A percentile compares a stretch with the other conserved stretches of the same genome.
phyloP scores from a whole-genome alignment of 495 filamentous ascomycete genomes.

The Penicillium desertorum region DNA sequence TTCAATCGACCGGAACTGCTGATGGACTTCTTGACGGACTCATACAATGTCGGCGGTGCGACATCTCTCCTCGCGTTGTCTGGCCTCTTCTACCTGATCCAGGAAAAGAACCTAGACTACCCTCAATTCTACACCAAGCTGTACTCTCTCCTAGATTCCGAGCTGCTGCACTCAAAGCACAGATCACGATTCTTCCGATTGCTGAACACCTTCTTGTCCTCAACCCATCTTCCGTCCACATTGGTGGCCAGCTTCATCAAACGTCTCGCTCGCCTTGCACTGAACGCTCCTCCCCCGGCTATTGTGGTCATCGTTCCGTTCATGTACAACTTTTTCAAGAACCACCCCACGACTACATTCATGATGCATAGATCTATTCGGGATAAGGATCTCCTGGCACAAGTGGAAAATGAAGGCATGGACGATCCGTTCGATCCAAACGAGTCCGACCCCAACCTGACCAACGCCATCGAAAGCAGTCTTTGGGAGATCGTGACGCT shows the following conservation, averaged over 20 bases:
- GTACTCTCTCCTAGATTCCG: constrained; percentile 82
- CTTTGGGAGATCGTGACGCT: constrained; percentile 92
- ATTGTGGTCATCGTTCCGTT: constrained; percentile 88
- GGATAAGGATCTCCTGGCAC: constrained; percentile 53
- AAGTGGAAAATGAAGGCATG: constrained; percentile 64
- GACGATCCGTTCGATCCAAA: constrained; percentile 74
- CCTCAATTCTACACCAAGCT: constrained; percentile 91
- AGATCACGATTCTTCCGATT: constrained; percentile 91
- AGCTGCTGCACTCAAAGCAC: constrained; percentile 89
- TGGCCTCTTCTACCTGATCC: constrained; percentile 92
- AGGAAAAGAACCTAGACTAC: constrained; percentile 91
- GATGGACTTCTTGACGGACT: constrained; percentile 97
- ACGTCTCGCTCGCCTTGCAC: constrained; percentile 72
- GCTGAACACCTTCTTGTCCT: constrained; percentile 87
- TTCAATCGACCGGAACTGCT: constrained; percentile 81
- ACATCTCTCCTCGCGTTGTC: constrained; percentile 85
- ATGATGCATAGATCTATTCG: constrained; percentile 83
- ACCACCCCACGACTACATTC: constrained; percentile 85
- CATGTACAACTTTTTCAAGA: constrained; percentile 92
- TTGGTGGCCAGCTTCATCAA: constrained; percentile 97
- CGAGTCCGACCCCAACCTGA: constrained; percentile 81
- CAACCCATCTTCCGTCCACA: constrained; percentile 85
- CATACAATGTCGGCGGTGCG: constrained; percentile 80
- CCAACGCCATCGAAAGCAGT: constrained; percentile 83
- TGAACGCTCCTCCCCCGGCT: constrained; percentile 82